Conservation (phyloP, 306 rosid species). For the Castanopsis chinensis region DNA sequence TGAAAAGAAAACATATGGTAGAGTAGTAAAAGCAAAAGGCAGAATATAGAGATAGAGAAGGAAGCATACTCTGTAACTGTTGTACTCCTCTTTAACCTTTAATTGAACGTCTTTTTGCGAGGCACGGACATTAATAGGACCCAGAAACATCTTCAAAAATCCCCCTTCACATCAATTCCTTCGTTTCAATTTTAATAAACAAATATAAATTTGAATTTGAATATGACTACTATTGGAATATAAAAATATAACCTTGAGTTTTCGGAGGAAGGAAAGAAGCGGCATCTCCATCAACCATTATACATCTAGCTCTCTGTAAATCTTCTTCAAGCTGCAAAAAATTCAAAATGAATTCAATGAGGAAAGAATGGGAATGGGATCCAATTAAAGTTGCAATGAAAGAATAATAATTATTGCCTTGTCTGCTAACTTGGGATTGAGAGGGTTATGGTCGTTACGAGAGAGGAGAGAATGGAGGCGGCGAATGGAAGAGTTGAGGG, state of each 20-base stretch:
- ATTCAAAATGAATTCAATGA: no score
- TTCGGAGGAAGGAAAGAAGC: constrained; percentile 78
- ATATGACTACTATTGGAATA: no score
- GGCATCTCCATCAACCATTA: constrained; percentile 85
- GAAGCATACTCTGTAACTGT: constrained; percentile 72
- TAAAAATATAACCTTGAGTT: constrained; percentile 53
- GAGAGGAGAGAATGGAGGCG: constrained; percentile 62
- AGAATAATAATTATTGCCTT: constrained; percentile 37
- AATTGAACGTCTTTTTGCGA: constrained; percentile 79
- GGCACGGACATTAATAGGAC: constrained; percentile 93
- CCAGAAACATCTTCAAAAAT: constrained; percentile 89
- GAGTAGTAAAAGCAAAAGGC: no score
- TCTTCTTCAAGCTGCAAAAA: constrained; percentile 74
- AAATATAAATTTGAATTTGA: no score
- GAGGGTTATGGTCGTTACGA: constrained; percentile 23
- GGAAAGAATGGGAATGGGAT: neutral
- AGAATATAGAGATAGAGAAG: no score
- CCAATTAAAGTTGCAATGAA: neutral
- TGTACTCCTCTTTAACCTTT: constrained; percentile 98
- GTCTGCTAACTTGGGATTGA: constrained; percentile 50
- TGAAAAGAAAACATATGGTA: no score
- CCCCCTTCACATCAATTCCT: constrained; percentile 38
- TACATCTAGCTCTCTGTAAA: constrained; percentile 70
- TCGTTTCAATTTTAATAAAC: no score
- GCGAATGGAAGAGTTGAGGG: constrained; percentile 59